Evolutionary conservation across 1,284 basidiomycete genomes (phyloP).

Genomic region (Hymenochaete sp.): DNA sequence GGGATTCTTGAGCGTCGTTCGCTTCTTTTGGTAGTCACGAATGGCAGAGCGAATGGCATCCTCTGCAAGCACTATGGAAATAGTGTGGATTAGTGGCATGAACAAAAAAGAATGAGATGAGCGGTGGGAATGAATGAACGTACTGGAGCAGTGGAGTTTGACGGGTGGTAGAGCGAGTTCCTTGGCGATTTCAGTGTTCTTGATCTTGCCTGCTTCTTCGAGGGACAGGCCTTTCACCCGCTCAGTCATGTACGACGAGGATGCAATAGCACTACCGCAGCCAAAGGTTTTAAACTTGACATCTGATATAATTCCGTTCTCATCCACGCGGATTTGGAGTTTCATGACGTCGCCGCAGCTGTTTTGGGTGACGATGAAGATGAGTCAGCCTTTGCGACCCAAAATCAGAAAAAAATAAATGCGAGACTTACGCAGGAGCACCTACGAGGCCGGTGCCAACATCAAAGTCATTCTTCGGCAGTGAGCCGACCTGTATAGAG

Average conservation of each 20-base stretch:
- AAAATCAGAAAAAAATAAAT: conserved; percentile 16
- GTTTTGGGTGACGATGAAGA: conserved; percentile 1
- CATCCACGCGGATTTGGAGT: conserved; percentile 96
- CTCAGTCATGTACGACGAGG: conserved; percentile 96
- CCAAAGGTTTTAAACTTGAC: conserved; percentile 99
- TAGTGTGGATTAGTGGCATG: conserved; percentile 20
- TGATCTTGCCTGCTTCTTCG: conserved; percentile 92
- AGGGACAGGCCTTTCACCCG: conserved; percentile 92
- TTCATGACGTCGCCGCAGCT: conserved; percentile 97
- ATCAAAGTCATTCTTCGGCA: conserved; percentile 84
- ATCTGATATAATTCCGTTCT: conserved; percentile 90
- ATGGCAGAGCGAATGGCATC: conserved; percentile 96
- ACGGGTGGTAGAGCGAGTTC: conserved; percentile 94
- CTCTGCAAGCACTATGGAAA: conserved; percentile 79
- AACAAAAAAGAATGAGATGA: conserved; percentile 10
- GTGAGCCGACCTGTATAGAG: conserved; percentile 75
- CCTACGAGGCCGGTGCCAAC: conserved; percentile 98
- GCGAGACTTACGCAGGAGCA: conserved; percentile 82
- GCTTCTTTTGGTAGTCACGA: conserved; percentile 83
- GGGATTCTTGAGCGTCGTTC: conserved; percentile 42
- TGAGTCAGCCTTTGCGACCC: conserved; percentile 17
- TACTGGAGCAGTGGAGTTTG: conserved; percentile 86
- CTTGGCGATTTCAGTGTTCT: conserved; percentile 99
- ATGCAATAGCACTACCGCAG: conserved; percentile 95
- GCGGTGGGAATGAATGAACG: too few species aligned